Evolutionary conservation across 768 basidiomycete genomes (phyloP), one percentile per base, ranked within the genome.

Genomic region (Lactarius deliciosus): DNA sequence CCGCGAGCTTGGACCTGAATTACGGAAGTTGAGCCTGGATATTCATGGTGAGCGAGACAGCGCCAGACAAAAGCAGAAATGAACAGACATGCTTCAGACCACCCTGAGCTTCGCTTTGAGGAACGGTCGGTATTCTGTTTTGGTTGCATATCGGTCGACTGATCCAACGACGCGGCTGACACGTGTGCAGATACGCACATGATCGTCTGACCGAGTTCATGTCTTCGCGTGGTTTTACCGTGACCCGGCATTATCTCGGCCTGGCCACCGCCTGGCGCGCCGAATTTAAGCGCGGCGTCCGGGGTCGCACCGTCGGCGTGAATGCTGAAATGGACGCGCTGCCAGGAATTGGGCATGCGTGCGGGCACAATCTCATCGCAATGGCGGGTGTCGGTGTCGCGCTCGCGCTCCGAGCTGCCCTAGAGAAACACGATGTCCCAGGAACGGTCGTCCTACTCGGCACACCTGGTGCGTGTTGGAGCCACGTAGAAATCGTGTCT

Each of bases 351-450:
- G 84, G 83, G 4, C 84, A 86, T 74, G 90, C 84, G 0, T 93
- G 91, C 73, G 91, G 91, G 0, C 91, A 94, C 76, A 92, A 93
- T 75, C 80, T 94, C 68, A 92, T 92, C 70, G 91, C 91, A 56
- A 83, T 88, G 71, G 85, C 86, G 69, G 91, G 91, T 47, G 85
- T 90, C 40, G 92, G 87, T 43, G 79, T 87, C 54, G 90, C 91
- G 36, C 75, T 94, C 63, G 89, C 89, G 40, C 81, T 92, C 61
- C 88, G 87, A 74, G 81, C 85, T 60, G 90, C 88, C 32, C 74
- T 93, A 68, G 78, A 86, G 75, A 79, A 82, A 61, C 85, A 87
- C 74, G 77, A 85, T 71, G 79, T 89, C 54, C 71, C 85, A 36
- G 91, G 90, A 8, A 91, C 82, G 63, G 77, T 94, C 43, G 78